Evolutionary conservation across 495 filamentous ascomycete genomes (phyloP), one percentile per base, ranked within the genome.

Genomic region (Trichoderma asperelloides): DNA sequence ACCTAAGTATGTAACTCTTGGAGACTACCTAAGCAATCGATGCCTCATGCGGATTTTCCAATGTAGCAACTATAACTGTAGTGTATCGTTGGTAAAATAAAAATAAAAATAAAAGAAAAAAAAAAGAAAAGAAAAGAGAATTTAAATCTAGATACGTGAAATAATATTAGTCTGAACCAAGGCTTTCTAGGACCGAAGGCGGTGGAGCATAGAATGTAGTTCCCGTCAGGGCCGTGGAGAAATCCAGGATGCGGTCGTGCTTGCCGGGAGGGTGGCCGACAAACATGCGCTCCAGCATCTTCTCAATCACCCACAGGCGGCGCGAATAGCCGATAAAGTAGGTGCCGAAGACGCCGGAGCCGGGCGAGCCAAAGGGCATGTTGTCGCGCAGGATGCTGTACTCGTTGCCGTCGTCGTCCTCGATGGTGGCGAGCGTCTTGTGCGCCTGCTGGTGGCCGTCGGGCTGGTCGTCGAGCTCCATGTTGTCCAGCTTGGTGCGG

Each of bases 251-350:
- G 0, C 79, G 82, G 74, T 87, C 84, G 71, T 87, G 82, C 63
- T 84, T 57, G 0, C 84, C 84, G 3, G 81, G 79, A 0, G 84
- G 84, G 60, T 83, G 65, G 1, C 84, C 84, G 43, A 85, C 67
- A 71, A 85, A 86, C 83, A 87, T 87, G 6, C 81, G 75, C 70
- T 85, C 77, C 68, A 86, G 67, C 84, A 87, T 87, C 69, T 76
- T 76, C 73, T 87, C 84, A 68, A 85, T 81, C 2, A 87, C 84
- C 83, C 84, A 87, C 5, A 87, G 66, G 4, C 76, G 72, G 2
- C 79, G 71, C 15, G 84, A 82, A 68, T 87, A 87, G 6, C 83
- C 84, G 68, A 86, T 86, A 62, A 87, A 86, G 70, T 86, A 87
- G 2, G 84, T 87, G 18, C 84, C 84, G 66, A 84, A 86, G 72